Percentiles rank a stretch among this genome's conserved stretches.
These are phyloP conservation scores for Cucurbita moschata DNA, from an alignment of 306 rosid genomes.

Conservation along the genomic window DNA sequence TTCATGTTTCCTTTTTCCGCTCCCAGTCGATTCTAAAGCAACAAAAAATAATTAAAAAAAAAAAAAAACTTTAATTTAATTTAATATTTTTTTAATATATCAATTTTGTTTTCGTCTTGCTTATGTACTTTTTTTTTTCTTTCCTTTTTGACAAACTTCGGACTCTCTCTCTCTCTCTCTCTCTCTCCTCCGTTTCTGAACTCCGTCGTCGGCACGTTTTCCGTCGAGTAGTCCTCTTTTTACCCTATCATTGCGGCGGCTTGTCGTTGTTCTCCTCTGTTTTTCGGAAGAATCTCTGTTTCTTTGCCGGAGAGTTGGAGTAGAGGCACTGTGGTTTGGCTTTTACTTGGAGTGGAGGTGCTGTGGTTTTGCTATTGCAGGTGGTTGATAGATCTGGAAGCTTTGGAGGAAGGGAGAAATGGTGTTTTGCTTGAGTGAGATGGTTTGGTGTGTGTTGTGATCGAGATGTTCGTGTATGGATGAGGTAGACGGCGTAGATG, in stretches of 20 bases:
- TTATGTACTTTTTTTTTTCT: not conserved
- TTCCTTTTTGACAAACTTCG: slow-evolving; percentile 5
- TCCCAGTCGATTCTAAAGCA: not conserved
- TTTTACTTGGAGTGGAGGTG: slow-evolving; percentile 19
- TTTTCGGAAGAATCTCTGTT: not conserved
- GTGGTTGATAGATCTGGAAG: slow-evolving; percentile 33
- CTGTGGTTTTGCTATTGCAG: slow-evolving; percentile 13
- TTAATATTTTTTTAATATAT: not conserved
- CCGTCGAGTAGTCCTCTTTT: not conserved
- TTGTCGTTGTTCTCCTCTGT: slow-evolving; percentile 2
- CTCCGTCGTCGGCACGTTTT: slow-evolving; percentile 15
- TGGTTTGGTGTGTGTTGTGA: slow-evolving; percentile 14
- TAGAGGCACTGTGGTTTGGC: not conserved
- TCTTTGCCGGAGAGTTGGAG: slow-evolving; percentile 6
- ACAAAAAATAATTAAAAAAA: not conserved
- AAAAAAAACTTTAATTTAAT: not conserved
- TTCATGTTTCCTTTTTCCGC: not conserved
- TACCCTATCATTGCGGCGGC: slow-evolving; percentile 1
- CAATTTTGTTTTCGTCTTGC: slow-evolving; percentile 12
- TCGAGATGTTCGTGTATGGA: slow-evolving; percentile 53
- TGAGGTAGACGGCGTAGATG: slow-evolving; percentile 48
- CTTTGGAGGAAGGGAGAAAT: slow-evolving; percentile 12
- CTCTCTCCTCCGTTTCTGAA: slow-evolving; percentile 21
- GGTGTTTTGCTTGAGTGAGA: slow-evolving; percentile 7
- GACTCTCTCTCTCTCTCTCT: slow-evolving; percentile 18